phyloP scores from a whole-genome alignment of 495 filamentous ascomycete genomes.

The Penicillium canariense region DNA sequence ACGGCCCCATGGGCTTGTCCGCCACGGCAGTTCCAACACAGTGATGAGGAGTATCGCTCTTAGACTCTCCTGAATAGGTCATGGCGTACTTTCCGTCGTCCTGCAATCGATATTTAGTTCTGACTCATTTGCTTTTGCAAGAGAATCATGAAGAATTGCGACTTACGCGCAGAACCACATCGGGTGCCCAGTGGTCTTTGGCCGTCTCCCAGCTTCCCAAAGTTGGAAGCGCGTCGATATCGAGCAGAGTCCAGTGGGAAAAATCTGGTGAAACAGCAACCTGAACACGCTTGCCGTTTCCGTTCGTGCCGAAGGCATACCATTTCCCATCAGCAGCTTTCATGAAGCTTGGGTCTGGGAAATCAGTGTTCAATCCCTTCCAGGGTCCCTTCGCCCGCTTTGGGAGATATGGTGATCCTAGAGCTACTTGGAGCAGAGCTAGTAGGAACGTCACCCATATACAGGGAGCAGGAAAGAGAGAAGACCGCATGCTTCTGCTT shows the following conservation, averaged over 20 bases:
- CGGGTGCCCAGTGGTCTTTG: constrained; percentile 38
- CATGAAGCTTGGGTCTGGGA: constrained; percentile 40
- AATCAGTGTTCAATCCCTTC: constrained; percentile 33
- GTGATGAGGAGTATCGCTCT: constrained; percentile 38
- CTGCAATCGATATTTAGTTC: constrained; percentile 22
- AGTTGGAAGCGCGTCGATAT: constrained; percentile 39
- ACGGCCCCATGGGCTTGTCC: constrained; percentile 47
- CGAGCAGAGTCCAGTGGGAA: constrained; percentile 33
- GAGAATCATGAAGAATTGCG: neutral
- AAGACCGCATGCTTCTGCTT: constrained; percentile 6
- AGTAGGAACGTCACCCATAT: constrained; percentile 13
- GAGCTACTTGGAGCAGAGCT: constrained; percentile 8
- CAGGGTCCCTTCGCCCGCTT: constrained; percentile 25
- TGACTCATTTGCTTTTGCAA: neutral
- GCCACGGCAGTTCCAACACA: constrained; percentile 56
- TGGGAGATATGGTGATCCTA: constrained; percentile 15
- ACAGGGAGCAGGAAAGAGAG: constrained; percentile 1
- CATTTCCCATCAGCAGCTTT: constrained; percentile 29
- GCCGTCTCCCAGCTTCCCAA: constrained; percentile 34
- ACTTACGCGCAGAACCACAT: constrained; percentile 39
- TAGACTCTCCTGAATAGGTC: constrained; percentile 56
- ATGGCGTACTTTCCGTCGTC: constrained; percentile 52
- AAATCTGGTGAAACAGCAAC: constrained; percentile 38
- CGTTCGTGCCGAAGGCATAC: constrained; percentile 45
- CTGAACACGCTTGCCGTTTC: constrained; percentile 33